These are phyloP conservation scores for Metschnikowia cerradonensis DNA, from an alignment of 805 yeast genomes.

Conservation along the genomic window DNA sequence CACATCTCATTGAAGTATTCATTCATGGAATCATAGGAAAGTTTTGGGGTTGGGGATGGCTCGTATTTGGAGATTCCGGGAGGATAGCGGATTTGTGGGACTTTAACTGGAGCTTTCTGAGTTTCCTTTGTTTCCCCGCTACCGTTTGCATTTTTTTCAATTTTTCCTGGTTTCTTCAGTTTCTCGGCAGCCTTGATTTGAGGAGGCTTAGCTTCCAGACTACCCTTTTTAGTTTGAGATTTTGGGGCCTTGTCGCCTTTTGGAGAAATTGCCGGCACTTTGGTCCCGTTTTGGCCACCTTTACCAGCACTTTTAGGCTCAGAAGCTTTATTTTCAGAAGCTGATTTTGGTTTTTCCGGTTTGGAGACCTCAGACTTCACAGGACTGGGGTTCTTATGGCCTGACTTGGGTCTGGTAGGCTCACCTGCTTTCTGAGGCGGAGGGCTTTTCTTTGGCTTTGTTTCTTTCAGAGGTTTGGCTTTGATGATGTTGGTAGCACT, in stretches of 20 bases:
- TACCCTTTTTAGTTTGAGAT: not conserved
- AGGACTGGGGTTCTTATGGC: not conserved
- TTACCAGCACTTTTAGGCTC: not conserved
- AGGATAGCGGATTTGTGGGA: slow-evolving; percentile 16
- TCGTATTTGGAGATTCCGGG: slow-evolving; percentile 27
- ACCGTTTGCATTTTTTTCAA: not conserved
- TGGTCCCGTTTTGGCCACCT: not conserved
- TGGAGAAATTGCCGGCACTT: not conserved
- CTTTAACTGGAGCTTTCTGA: slow-evolving; percentile 1
- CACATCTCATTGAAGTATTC: slow-evolving; percentile 58
- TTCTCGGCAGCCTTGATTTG: not conserved
- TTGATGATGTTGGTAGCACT: not conserved
- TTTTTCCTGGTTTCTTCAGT: not conserved
- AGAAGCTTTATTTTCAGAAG: not conserved
- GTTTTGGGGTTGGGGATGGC: slow-evolving; percentile 38
- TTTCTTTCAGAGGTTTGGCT: not conserved
- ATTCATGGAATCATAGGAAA: slow-evolving; percentile 46
- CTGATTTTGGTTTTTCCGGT: not conserved
- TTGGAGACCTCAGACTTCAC: not conserved
- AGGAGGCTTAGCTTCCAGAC: not conserved
- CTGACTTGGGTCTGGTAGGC: not conserved
- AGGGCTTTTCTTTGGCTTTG: not conserved
- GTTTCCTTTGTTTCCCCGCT: not conserved
- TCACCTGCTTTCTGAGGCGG: not conserved
- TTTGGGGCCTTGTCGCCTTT: not conserved